Base-by-base conservation (phyloP, 345 rosid genomes). In the Eucalyptus tenuipes region DNA sequence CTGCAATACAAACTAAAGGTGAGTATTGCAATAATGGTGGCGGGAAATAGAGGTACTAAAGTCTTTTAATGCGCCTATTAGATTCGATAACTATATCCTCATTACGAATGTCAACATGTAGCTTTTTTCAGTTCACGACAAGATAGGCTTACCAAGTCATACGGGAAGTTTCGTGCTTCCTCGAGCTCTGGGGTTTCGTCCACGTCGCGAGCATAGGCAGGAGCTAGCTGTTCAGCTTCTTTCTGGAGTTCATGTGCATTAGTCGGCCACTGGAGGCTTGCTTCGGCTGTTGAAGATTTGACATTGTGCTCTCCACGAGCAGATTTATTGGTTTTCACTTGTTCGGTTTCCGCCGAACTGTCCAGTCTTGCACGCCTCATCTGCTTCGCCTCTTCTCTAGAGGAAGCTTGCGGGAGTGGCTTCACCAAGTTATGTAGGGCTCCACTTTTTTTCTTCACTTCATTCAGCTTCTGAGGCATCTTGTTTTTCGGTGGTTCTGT, bases 101-200 rank as follows among this genome's bases (percentile, higher is more conserved):
- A 4, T 37, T 10, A 18, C 20, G 29, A 75, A 75, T 40, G 47
- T 75, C 29, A 6, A 37, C 7, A 10, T 20, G 24, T 11, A 75
- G 29, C 82, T 20, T 33, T 40, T 20, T 37, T 42, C 14, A 12
- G 12, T 25, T 75, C 7, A 15, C 15, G 2, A 75, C 47, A 37
- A 40, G 66, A 88, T 49, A 57, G 90, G 80, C 95, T 95, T 94
- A 97, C 99, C 44, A 87, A 90, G 80, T 90, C 93, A 66, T 82
- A 85, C 49, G 90, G 79, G 89, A 88, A 91, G 61, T 87, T 91
- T 89, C 88, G 90, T 86, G 88, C 81, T 88, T 91, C 92, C 55
- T 91, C 85, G 13, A 88, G 87, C 50, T 87, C 85, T 91, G 40
- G 90, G 89, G 88, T 49, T 87, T 91, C 91, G 49, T 88, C 90